A percentile compares a stretch with the other conserved stretches of the same genome.
phyloP scores from a whole-genome alignment of 2,329 filamentous ascomycete genomes.

The Rhynchosporium agropyri region DNA sequence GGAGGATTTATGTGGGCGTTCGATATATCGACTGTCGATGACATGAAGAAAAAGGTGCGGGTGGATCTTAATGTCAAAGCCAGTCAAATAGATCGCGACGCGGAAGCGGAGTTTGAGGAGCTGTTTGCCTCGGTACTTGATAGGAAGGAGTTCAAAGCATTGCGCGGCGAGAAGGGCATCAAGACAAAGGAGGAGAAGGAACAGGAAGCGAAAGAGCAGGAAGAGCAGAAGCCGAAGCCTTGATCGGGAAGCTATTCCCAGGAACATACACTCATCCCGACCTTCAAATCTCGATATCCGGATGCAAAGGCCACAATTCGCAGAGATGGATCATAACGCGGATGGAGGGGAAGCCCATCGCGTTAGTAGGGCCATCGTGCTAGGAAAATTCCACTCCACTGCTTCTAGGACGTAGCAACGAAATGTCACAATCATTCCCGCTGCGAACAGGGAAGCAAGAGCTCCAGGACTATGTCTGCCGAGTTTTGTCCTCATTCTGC shows the following conservation, averaged over 20 bases:
- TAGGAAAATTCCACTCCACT: background rate
- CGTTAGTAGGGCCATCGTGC: background rate
- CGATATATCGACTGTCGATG: slow-evolving; percentile 71
- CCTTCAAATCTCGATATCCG: background rate
- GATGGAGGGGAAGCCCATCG: slow-evolving; percentile 4
- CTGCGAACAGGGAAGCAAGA: background rate
- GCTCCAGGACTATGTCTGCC: background rate
- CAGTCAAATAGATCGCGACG: slow-evolving; percentile 48
- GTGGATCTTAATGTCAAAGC: slow-evolving; percentile 25
- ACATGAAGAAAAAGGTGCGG: slow-evolving; percentile 58
- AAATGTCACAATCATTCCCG: slow-evolving; percentile 11
- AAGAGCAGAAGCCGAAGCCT: slow-evolving; percentile 14
- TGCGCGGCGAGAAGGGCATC: slow-evolving; percentile 27
- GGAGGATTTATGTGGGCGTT: slow-evolving; percentile 78
- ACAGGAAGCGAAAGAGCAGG: slow-evolving; percentile 7
- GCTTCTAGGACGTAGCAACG: background rate
- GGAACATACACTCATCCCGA: background rate
- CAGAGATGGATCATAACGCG: background rate
- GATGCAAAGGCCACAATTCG: background rate
- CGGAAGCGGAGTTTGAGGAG: slow-evolving; percentile 63
- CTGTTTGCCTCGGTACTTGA: slow-evolving; percentile 63
- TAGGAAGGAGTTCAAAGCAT: slow-evolving; percentile 52
- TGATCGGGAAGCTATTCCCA: background rate
- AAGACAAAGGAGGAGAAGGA: slow-evolving; percentile 24
- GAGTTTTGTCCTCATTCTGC: background rate